Base-by-base conservation (phyloP, 345 rosid genomes). In the Eucalyptus pauciflora region DNA sequence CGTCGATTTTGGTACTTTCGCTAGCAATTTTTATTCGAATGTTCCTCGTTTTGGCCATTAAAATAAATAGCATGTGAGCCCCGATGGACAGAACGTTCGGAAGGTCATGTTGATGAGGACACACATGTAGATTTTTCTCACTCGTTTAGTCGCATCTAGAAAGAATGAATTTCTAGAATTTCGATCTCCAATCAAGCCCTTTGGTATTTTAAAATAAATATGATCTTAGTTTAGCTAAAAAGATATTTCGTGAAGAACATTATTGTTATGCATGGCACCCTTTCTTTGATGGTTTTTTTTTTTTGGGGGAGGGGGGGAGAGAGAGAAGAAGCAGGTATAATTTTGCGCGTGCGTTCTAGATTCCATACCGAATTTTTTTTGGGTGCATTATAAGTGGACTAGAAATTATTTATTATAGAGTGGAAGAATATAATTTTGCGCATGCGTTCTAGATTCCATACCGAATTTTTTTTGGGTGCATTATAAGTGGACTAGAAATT, bases 271-370 rank as follows among this genome's bases (percentile, higher is more conserved):
- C 27, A 18, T 37, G 37, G 48, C 14, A 76, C 83, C 48, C 83
- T 20, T 24, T 76, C 22, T 18, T 33, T 69, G 80, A 69, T 69
- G 24, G 37, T 16, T 33, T 69, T 51, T 16, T 33, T 69, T 51
- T 50, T 50, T 50, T 50, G 3, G 1, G 18, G 1, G 18, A 3
- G 54, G 18, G 7, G 54, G 0, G 3, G n/a, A n/a, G n/a, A n/a
- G n/a, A n/a, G n/a, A n/a, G 7, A 6, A 7, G 22, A 17, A 16
- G 45, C 80, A 69, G 43, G 80, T 69, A 17, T 9, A 69, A 31
- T 69, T 33, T 16, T 41, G 80, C 80, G 13, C 10, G 80, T 10
- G 27, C 25, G 13, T 41, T 41, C 41, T 41, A 41, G 41, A 41
- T 41, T 41, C 41, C 41, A 41, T 41, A 41, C 41, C 41, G 41